Evolutionary conservation across 495 filamentous ascomycete species (phyloP).

Genomic region (Penicillium longicatenatum): DNA sequence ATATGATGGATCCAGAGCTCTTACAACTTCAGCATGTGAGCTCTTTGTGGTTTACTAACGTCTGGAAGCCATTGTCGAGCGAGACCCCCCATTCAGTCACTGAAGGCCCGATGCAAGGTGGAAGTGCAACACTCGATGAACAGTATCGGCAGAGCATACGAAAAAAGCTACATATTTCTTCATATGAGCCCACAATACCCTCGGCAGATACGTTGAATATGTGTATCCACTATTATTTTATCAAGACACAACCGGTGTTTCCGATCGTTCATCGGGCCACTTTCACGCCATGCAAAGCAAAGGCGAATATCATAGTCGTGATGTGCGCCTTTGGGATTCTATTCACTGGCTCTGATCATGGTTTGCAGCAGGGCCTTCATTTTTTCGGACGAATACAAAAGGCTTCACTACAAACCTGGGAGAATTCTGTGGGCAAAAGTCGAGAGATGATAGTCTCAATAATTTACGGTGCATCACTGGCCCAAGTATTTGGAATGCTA

Average conservation of each 20-base stretch:
- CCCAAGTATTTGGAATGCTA: neutral
- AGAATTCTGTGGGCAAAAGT: neutral
- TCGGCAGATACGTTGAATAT: neutral
- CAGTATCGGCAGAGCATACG: neutral
- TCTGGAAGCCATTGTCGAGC: neutral
- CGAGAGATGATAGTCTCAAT: neutral
- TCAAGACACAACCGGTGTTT: neutral
- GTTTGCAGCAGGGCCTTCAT: neutral
- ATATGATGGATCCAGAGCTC: no score
- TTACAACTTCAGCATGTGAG: no score
- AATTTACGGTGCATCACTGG: neutral
- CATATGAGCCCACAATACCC: neutral
- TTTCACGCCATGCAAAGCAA: neutral
- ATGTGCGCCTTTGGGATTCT: neutral
- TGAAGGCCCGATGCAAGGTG: no score
- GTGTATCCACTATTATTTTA: neutral
- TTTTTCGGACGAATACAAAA: neutral
- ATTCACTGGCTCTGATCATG: neutral
- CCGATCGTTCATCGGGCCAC: neutral
- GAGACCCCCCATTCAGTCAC: no score
- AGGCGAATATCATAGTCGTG: neutral
- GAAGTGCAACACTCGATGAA: neutral
- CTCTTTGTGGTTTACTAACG: neutral
- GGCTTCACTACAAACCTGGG: neutral
- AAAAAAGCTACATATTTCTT: neutral